These are phyloP conservation scores for Kandelia obovata DNA, from an alignment of 345 rosid species.

Conservation along the genomic window DNA sequence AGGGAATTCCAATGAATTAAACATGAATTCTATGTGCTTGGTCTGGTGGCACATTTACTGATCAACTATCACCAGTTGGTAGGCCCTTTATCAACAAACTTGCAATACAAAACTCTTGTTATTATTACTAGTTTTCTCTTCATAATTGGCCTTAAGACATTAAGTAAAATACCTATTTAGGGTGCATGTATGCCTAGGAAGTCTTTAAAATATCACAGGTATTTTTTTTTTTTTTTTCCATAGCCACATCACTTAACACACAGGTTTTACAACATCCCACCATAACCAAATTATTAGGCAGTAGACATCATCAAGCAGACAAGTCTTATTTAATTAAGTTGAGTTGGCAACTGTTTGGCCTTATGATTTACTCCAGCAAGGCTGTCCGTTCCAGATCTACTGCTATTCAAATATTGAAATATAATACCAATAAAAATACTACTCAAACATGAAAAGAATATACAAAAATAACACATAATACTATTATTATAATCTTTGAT, in stretches of 20 bases:
- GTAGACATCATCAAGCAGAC: neutral
- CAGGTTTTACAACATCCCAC: constrained; percentile 21
- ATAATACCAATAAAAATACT: no score
- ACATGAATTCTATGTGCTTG: neutral
- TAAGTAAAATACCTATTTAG: neutral
- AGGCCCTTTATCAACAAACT: no score
- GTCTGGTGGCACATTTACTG: no score
- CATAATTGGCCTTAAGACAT: neutral
- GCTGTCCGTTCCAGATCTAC: constrained; percentile 4
- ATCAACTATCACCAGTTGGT: no score
- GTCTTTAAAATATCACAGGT: neutral
- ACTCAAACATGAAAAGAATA: no score
- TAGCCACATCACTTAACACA: constrained; percentile 25
- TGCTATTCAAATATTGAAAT: neutral
- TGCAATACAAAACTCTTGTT: no score
- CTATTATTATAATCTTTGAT: no score
- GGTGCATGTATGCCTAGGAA: neutral
- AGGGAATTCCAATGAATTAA: constrained; percentile 1
- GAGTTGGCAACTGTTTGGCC: constrained; percentile 28
- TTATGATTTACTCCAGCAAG: constrained; percentile 24
- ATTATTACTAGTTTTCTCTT: no score
- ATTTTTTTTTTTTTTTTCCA: no score
- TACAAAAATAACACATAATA: no score
- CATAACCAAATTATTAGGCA: constrained; percentile 20
- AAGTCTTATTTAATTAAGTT: neutral